Conservation (phyloP, 1,284 basidiomycete genomes). For the Psilocybe mexicana region DNA sequence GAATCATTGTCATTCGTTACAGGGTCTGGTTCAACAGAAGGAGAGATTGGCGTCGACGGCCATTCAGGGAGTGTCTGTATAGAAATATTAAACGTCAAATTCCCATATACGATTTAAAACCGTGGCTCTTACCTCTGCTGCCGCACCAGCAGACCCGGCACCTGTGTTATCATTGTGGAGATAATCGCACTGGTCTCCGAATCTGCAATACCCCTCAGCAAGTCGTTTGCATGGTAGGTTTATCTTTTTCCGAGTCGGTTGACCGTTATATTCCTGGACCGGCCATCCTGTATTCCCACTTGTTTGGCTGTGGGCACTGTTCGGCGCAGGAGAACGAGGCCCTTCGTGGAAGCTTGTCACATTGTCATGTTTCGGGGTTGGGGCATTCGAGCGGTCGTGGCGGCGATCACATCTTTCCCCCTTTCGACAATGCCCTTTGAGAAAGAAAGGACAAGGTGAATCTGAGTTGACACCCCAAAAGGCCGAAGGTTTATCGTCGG, state of each 20-base stretch:
- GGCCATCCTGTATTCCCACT: slow-evolving; percentile 4
- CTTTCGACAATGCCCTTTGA: slow-evolving; percentile 14
- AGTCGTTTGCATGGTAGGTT: slow-evolving; percentile 31
- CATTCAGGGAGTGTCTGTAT: too few relatives aligned
- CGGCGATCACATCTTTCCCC: slow-evolving; percentile 4
- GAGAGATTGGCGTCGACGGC: too few relatives aligned
- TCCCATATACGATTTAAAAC: not conserved
- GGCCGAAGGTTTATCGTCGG: not conserved
- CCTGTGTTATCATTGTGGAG: slow-evolving; percentile 23
- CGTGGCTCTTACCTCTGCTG: not conserved
- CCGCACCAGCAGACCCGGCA: not conserved
- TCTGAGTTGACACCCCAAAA: slow-evolving; percentile 2
- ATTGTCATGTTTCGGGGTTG: not conserved
- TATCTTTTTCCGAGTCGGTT: slow-evolving; percentile 6
- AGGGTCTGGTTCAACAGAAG: too few relatives aligned
- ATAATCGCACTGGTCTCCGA: slow-evolving; percentile 32
- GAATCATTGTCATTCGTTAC: not conserved
- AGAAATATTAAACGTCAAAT: too few relatives aligned
- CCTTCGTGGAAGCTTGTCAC: not conserved
- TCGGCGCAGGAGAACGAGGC: not conserved
- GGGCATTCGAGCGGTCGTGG: not conserved
- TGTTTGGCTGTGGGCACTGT: not conserved
- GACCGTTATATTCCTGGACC: not conserved
- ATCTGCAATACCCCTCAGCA: slow-evolving; percentile 35
- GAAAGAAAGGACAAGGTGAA: slow-evolving; percentile 4